phyloP scores from a whole-genome alignment of 2,329 filamentous ascomycete species.

The Berkeleyomyces basicola region DNA sequence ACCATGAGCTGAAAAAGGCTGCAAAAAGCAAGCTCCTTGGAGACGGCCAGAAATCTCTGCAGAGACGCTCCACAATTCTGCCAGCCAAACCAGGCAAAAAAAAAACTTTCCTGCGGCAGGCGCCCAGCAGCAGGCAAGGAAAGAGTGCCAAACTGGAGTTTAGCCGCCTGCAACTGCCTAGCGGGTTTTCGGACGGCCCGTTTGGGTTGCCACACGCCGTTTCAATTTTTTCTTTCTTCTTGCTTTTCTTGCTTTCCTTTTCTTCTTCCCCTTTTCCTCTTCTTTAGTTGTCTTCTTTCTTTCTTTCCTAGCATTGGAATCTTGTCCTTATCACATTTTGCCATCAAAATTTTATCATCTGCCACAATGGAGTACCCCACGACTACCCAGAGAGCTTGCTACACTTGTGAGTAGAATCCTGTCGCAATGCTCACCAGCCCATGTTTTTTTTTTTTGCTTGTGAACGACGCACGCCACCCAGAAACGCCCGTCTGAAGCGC shows the following conservation, averaged over 20 bases:
- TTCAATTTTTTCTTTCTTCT: slow-evolving; percentile 7
- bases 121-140: not conserved
- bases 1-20: not conserved
- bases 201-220: slow-evolving; percentile 10
- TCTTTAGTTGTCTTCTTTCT: not conserved
- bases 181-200: slow-evolving; percentile 2
- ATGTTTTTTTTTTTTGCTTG: not conserved
- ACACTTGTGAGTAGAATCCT: slow-evolving; percentile 29
- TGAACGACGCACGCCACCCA: not conserved
- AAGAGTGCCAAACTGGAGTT: slow-evolving; percentile 1
- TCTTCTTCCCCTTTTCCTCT: slow-evolving; percentile 9
- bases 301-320: slow-evolving; percentile 2
- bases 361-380: slow-evolving; percentile 28
- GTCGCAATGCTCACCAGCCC: slow-evolving; percentile 7
- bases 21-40: not conserved
- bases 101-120: not conserved
- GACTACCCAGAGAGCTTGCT: slow-evolving; percentile 30
- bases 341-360: not conserved
- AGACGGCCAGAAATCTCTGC: slow-evolving; percentile 11
- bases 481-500: not conserved
- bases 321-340: not conserved
- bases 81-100: not conserved
- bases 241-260: slow-evolving; percentile 3
- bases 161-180: slow-evolving; percentile 2
- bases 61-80: slow-evolving; percentile 10